phyloP scores from a whole-genome alignment of 805 yeast genomes.

The Metschnikowia orientalis region DNA sequence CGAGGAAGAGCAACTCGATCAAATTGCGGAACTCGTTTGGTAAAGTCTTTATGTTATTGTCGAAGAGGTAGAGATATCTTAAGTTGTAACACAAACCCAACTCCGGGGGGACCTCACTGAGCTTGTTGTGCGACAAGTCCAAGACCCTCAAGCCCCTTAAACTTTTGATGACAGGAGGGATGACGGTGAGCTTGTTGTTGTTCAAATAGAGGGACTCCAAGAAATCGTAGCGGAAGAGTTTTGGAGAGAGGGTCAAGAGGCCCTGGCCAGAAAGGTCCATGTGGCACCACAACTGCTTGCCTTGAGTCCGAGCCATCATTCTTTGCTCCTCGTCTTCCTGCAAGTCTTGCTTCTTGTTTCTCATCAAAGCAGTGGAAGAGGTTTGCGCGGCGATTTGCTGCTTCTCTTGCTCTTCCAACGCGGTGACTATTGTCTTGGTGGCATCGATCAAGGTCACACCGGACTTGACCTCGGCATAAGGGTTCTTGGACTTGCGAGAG shows the following conservation, averaged over 20 bases:
- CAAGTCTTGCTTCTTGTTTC: constrained; percentile 42
- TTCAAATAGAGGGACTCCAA: constrained; percentile 81
- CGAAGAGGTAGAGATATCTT: constrained; percentile 80
- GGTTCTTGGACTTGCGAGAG: constrained; percentile 46
- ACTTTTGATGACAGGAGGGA: constrained; percentile 67
- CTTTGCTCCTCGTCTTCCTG: constrained; percentile 65
- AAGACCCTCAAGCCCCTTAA: constrained; percentile 73
- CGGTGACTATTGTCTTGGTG: constrained; percentile 33
- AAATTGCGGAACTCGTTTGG: constrained; percentile 86
- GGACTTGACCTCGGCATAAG: constrained; percentile 34
- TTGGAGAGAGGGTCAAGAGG: constrained; percentile 61
- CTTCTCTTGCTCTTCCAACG: constrained; percentile 36
- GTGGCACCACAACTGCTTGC: constrained; percentile 90
- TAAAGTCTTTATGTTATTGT: constrained; percentile 68
- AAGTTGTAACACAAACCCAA: constrained; percentile 78
- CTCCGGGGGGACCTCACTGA: constrained; percentile 74
- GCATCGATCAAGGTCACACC: constrained; percentile 38
- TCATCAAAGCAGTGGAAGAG: constrained; percentile 29
- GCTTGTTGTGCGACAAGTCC: constrained; percentile 76
- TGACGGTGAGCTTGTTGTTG: constrained; percentile 67
- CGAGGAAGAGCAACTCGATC: constrained; percentile 79
- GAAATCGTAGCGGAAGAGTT: constrained; percentile 75
- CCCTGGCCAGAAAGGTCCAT: constrained; percentile 91
- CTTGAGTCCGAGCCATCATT: constrained; percentile 52
- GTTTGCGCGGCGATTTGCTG: constrained; percentile 34